Percentiles rank a stretch among this genome's conserved stretches.
These are phyloP conservation scores for Coniochaeta sp. DNA, from an alignment of 2,329 filamentous ascomycete genomes.

Conservation along the genomic window DNA sequence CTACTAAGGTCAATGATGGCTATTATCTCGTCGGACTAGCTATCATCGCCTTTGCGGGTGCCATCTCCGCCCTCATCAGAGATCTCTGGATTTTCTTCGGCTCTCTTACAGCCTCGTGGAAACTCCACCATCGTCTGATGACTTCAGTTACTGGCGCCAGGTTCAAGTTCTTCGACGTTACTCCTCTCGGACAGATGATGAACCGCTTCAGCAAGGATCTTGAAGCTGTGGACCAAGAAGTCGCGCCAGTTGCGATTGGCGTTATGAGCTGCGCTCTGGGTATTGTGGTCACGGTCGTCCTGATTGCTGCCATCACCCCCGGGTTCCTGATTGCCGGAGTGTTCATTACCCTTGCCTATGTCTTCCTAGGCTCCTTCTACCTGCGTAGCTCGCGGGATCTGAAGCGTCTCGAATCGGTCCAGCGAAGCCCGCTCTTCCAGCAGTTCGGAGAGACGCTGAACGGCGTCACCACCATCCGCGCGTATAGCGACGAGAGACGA, in stretches of 20 bases:
- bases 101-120: constrained; percentile 79
- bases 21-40: constrained; percentile 87
- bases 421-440: constrained; percentile 91
- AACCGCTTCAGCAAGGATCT: constrained; percentile 98
- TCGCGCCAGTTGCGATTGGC: constrained; percentile 82
- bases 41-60: constrained; percentile 67
- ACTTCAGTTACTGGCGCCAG: constrained; percentile 76
- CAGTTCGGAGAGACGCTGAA: constrained; percentile 95
- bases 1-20: constrained; percentile 61
- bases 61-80: constrained; percentile 72
- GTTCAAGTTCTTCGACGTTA: constrained; percentile 97
- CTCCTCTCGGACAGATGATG: constrained; percentile 91
- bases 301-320: constrained; percentile 86
- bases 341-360: constrained; percentile 79
- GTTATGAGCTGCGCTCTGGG: constrained; percentile 57
- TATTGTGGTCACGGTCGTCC: constrained; percentile 74
- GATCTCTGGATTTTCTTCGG: constrained; percentile 90
- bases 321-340: constrained; percentile 80
- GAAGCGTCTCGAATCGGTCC: constrained; percentile 89
- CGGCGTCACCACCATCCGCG: constrained; percentile 93
- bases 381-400: constrained; percentile 88
- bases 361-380: constrained; percentile 79
- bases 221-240: constrained; percentile 90
- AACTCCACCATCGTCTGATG: constrained; percentile 74
- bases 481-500: constrained; percentile 87